Evolutionary conservation across 768 basidiomycete genomes (phyloP).

Genomic region (Leucogyrophana mollusca): DNA sequence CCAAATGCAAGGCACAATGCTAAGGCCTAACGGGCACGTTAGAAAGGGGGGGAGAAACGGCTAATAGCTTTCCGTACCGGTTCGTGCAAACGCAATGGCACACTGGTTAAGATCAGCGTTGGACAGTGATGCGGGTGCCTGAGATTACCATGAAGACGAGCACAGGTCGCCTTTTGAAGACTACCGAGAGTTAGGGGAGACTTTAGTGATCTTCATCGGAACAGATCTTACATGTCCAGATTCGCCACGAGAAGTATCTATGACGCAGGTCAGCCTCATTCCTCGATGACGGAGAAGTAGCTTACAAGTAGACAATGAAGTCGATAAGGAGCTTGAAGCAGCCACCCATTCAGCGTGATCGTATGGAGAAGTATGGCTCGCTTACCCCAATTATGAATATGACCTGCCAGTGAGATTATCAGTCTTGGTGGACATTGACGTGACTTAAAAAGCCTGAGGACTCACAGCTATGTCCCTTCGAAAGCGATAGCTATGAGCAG

Average conservation of each 20-base stretch:
- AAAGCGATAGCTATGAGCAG: too few species aligned
- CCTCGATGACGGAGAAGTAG: not conserved
- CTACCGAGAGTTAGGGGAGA: conserved; percentile 6
- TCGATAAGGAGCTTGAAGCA: conserved; percentile 19
- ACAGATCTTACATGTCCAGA: conserved; percentile 22
- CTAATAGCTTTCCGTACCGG: conserved; percentile 9
- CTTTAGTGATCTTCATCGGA: conserved; percentile 5
- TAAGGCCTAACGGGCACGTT: conserved; percentile 10
- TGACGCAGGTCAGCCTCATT: not conserved
- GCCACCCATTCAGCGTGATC: conserved; percentile 3
- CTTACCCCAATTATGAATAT: conserved; percentile 24
- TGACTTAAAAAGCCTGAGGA: not conserved
- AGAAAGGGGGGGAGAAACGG: not conserved
- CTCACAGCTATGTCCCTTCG: conserved; percentile 18
- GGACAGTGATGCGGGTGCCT: conserved; percentile 1
- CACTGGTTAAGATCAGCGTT: conserved; percentile 5
- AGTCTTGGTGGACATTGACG: not conserved
- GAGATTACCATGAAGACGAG: conserved; percentile 21
- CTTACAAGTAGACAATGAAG: conserved; percentile 25
- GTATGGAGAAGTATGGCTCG: not conserved
- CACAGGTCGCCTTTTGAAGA: conserved; percentile 14
- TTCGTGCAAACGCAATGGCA: conserved; percentile 17
- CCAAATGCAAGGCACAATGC: conserved; percentile 9
- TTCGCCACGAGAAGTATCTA: conserved; percentile 28
- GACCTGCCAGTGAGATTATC: conserved; percentile 5